phyloP scores from a whole-genome alignment of 345 rosid species.

The Syzygium oleosum region DNA sequence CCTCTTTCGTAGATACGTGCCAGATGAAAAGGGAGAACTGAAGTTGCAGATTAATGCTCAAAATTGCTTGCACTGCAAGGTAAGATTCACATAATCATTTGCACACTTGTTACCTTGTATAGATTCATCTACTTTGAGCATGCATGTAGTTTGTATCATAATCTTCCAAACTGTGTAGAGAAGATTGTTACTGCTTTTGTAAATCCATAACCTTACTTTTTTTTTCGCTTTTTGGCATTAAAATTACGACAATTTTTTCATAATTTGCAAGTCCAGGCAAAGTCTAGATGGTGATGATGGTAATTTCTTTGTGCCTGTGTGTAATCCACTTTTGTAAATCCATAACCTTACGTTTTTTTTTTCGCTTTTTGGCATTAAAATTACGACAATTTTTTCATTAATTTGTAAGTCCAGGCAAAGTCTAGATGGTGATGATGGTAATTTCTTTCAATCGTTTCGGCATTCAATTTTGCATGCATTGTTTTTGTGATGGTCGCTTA shows the following conservation, averaged over 20 bases:
- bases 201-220: neutral
- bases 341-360: neutral
- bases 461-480: neutral
- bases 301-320: neutral
- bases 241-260: neutral
- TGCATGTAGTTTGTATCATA: neutral
- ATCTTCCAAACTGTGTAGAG: neutral
- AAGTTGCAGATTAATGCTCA: slow-evolving; percentile 93
- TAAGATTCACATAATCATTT: slow-evolving; percentile 6
- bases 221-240: neutral
- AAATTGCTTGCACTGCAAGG: slow-evolving; percentile 97
- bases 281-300: neutral
- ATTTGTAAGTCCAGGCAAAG: neutral
- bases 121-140: neutral
- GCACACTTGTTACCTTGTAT: neutral
- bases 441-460: neutral
- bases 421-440: neutral
- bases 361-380: neutral
- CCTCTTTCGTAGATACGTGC: slow-evolving; percentile 47
- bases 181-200: neutral
- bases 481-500: neutral
- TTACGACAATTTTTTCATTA: neutral
- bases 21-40: slow-evolving; percentile 52
- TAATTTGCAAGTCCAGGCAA: neutral
- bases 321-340: neutral